Base-by-base conservation (phyloP, 257 asterid species). In the Ajuga chamaepitys region DNA sequence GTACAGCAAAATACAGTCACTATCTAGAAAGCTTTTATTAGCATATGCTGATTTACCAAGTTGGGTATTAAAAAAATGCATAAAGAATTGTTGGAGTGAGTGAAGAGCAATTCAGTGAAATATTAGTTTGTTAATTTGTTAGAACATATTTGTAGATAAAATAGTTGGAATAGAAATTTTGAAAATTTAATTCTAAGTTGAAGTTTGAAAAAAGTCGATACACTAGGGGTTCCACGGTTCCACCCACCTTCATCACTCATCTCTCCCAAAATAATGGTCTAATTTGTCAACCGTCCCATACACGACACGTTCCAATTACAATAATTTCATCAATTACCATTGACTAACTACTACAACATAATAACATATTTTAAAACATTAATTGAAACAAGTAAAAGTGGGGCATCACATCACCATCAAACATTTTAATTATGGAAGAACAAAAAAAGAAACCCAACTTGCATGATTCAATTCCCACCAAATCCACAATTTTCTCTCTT, bases 401-500 rank as follows among this genome's bases (percentile, higher is more conserved):
- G n/a, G 71, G 56, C 68, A 52, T 70, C 70, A 24, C 34, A 66
- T 51, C 38, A 70, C 22, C 42, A 32, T 11, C 25, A 24, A 46
- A 40, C 54, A 67, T 58, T 34, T 21, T 66, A 77, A 57, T 41
- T 20, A 22, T 72, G 37, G 61, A 35, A 59, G 67, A 35, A 32
- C 48, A 40, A 46, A 44, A 34, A 24, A 11, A 58, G 44, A 61
- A 55, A 3, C 62, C 67, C 83, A 58, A 72, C 67, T 80, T 58
- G 72, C 68, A 70, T 48, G 77, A 82, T 79, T 77, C 88, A 79
- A 61, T 74, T 62, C 79, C 83, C 91, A 83, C 81, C 84, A 70
- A 79, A 87, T 72, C 86, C 78, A 80, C 77, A 72, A 53, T 58
- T 72, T 63, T 68, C 72, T 53, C 67, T 48, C 71, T 76, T 75